Evolutionary conservation across 2,329 filamentous ascomycete genomes (phyloP), one percentile per base, ranked within the genome.

Genomic region (Scedosporium apiospermum): DNA sequence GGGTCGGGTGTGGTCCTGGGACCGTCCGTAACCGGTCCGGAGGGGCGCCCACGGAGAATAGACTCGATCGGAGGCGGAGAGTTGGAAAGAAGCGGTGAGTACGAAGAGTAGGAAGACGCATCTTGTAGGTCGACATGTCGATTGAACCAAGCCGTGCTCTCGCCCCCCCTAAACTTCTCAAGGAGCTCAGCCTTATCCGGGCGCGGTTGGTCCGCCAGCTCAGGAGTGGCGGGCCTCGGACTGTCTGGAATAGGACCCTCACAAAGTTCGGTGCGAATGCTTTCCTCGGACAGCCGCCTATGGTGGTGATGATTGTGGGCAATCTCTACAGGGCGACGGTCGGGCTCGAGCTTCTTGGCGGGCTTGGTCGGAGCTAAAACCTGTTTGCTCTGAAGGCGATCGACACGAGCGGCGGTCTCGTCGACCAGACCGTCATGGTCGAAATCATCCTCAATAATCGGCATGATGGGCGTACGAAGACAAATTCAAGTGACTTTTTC

Each of bases 101-200:
- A 57, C 4, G 46, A 30, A 23, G 51, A 26, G 30, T 61, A 57
- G 7, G 60, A 26, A 51, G 7, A 30, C 38, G 18, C 27, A 18
- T 57, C 49, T 10, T 26, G 16, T 58, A n/a, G 42, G 74, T 78
- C 62, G 75, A 85, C 88, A 78, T 83, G 81, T 69, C 82, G 81
- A 71, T 81, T 85, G 46, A 87, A 78, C 90, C 90, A 95, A 4
- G 85, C 84, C 44, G 90, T 88, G 69, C 85, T 89, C 74, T 92
- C 87, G 38, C 86, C 86, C 72, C 84, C 85, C 77, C 97, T 97
- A 67, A 97, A 81, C 66, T 88, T 83, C 74, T 92, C 85, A 63
- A 98, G 97, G 68, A 96, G 78, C 73, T 93, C 88, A 63, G 86
- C 85, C 66, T 93, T 83, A 72, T 91, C 86, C 18, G 79, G 80